These are phyloP conservation scores for Lentinula detonsa DNA, from an alignment of 768 basidiomycete species.

Conservation along the genomic window DNA sequence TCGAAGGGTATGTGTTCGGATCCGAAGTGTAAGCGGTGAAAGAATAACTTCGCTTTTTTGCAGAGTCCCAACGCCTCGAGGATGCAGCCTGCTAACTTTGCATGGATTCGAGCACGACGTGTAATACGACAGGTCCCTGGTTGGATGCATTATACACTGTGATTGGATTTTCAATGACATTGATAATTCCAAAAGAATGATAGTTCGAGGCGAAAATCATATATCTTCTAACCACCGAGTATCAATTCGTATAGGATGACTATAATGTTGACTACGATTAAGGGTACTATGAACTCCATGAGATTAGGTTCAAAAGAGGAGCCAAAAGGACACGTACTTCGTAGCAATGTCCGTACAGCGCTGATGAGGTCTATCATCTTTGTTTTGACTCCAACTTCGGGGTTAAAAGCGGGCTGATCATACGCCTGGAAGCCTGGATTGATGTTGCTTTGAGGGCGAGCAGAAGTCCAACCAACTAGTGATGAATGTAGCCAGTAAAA, in stretches of 20 bases:
- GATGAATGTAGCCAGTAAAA: conserved; percentile 11
- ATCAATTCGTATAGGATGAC: conserved; percentile 80
- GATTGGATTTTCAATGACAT: background rate
- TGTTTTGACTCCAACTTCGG: conserved; percentile 72
- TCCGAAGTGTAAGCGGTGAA: background rate
- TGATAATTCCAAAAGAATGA: background rate
- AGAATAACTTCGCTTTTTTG: background rate
- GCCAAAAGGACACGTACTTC: conserved; percentile 61
- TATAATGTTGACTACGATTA: conserved; percentile 82
- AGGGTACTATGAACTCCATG: conserved; percentile 58
- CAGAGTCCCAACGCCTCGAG: conserved; percentile 29
- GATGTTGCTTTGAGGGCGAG: conserved; percentile 51
- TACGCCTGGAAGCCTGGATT: conserved; percentile 60
- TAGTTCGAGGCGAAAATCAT: background rate
- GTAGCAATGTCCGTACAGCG: conserved; percentile 94
- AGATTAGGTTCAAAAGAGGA: background rate
- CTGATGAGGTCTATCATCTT: conserved; percentile 88
- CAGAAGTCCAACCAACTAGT: conserved; percentile 85
- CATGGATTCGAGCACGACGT: conserved; percentile 29
- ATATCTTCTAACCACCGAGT: background rate
- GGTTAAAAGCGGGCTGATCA: conserved; percentile 57
- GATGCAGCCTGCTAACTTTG: conserved; percentile 36
- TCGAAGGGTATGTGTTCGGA: conserved; percentile 32
- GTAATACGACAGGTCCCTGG: background rate
- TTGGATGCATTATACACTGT: too few species aligned